phyloP scores from a whole-genome alignment of 148 eudicot genomes.

The Spergularia marina region DNA sequence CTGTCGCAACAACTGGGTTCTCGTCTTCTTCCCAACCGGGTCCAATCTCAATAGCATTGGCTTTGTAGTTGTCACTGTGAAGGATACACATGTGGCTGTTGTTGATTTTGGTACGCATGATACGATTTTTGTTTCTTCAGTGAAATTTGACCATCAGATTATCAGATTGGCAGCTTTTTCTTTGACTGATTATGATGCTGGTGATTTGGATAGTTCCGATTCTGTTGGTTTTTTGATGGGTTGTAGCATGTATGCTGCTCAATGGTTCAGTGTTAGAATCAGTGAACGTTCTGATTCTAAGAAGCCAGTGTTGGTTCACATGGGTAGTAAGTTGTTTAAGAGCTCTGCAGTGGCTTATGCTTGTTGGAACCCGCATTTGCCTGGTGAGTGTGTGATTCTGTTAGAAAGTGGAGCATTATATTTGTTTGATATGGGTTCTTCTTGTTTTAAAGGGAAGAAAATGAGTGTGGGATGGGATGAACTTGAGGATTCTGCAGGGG shows the following conservation, averaged over 20 bases:
- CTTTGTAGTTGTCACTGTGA: conserved; percentile 31
- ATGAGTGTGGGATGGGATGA: conserved; percentile 45
- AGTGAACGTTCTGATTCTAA: conserved; percentile 21
- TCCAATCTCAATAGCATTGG: conserved; percentile 59
- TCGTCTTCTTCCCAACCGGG: conserved; percentile 65
- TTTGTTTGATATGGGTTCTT: conserved; percentile 51
- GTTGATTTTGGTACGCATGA: conserved; percentile 22
- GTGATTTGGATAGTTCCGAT: conserved; percentile 14
- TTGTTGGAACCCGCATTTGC: conserved; percentile 82
- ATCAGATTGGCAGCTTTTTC: conserved; percentile 41
- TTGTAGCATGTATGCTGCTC: conserved; percentile 53
- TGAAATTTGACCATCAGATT: conserved; percentile 43
- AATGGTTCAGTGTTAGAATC: conserved; percentile 49
- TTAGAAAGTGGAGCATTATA: conserved; percentile 64
- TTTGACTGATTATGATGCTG: conserved; percentile 21
- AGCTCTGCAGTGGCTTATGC: conserved; percentile 48
- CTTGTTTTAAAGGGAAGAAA: conserved; percentile 35
- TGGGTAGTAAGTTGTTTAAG: conserved; percentile 46
- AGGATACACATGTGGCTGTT: conserved; percentile 25
- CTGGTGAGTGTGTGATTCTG: conserved; percentile 57
- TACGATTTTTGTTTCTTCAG: conserved; percentile 23
- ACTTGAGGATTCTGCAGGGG: conserved; percentile 15
- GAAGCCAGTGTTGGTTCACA: conserved; percentile 35
- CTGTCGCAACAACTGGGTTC: conserved; percentile 30
- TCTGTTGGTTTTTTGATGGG: conserved; percentile 61